These are phyloP conservation scores for Boletus sensibilis DNA, from an alignment of 768 basidiomycete species.

Conservation along the genomic window DNA sequence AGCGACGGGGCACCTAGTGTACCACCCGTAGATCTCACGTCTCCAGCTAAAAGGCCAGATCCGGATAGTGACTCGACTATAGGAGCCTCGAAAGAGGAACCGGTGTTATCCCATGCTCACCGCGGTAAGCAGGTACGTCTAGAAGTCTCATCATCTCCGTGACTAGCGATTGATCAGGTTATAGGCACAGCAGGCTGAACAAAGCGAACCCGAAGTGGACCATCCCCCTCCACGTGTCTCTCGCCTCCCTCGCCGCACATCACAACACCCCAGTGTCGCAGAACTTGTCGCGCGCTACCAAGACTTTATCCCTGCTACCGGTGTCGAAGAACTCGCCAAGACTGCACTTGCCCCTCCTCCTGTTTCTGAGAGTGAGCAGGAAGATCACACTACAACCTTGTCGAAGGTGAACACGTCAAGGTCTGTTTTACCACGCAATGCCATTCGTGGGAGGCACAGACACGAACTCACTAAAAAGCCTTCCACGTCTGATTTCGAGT, in stretches of 20 bases:
- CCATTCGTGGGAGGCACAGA: conserved; percentile 47
- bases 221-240: conserved; percentile 42
- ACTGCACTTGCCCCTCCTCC: conserved; percentile 62
- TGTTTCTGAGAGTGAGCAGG: conserved; percentile 83
- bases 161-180: conserved; percentile 9
- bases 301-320: conserved; percentile 69
- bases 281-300: conserved; percentile 84
- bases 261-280: conserved; percentile 67
- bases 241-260: conserved; percentile 59
- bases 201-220: conserved; percentile 13
- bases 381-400: conserved; percentile 40
- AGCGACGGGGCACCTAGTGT: conserved; percentile 13
- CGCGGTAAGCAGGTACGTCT: conserved; percentile 29
- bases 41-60: conserved; percentile 47
- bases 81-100: conserved; percentile 46
- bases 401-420: conserved; percentile 20
- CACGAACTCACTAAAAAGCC: conserved; percentile 50
- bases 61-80: conserved; percentile 86
- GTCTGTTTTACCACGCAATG: conserved; percentile 34
- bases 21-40: conserved; percentile 10
- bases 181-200: conserved; percentile 27
- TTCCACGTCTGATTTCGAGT: conserved; percentile 83
- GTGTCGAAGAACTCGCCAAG: conserved; percentile 68
- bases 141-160: background rate
- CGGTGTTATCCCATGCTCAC: conserved; percentile 13